Percentiles rank a stretch among this genome's conserved stretches.
Conservation (phyloP, 495 filamentous ascomycete genomes). For the Pyrenopolyporus hunteri region DNA sequence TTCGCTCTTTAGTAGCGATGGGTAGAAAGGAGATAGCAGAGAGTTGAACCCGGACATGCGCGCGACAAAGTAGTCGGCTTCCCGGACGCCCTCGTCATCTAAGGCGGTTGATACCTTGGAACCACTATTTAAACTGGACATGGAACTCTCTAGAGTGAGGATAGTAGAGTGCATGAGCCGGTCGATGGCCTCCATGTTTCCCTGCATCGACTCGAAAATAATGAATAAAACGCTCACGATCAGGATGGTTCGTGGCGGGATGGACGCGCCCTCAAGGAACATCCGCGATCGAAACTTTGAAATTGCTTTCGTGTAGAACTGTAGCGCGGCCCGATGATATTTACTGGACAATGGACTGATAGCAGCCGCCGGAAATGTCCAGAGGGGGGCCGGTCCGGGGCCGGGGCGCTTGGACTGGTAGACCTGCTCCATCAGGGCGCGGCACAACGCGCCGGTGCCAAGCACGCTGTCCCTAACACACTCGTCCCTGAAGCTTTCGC, state of each 20-base stretch:
- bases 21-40: conserved; percentile 15
- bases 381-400: background rate
- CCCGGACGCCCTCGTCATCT: conserved; percentile 24
- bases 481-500: conserved; percentile 30
- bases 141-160: conserved; percentile 4
- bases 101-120: background rate
- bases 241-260: conserved; percentile 17
- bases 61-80: conserved; percentile 23
- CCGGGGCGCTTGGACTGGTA: background rate
- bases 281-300: conserved; percentile 23
- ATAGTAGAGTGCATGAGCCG: conserved; percentile 13
- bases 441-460: conserved; percentile 22
- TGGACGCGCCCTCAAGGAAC: conserved; percentile 4
- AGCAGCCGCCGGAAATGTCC: conserved; percentile 8
- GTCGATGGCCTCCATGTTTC: conserved; percentile 24
- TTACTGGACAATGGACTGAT: background rate
- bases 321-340: conserved; percentile 23
- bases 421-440: conserved; percentile 12
- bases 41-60: conserved; percentile 19
- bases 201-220: conserved; percentile 29
- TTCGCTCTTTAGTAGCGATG: background rate
- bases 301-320: conserved; percentile 23
- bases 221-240: conserved; percentile 27
- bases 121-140: background rate
- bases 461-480: conserved; percentile 29